phyloP scores from a whole-genome alignment of 2,329 filamentous ascomycete species.

The Sarocladium kiliense region DNA sequence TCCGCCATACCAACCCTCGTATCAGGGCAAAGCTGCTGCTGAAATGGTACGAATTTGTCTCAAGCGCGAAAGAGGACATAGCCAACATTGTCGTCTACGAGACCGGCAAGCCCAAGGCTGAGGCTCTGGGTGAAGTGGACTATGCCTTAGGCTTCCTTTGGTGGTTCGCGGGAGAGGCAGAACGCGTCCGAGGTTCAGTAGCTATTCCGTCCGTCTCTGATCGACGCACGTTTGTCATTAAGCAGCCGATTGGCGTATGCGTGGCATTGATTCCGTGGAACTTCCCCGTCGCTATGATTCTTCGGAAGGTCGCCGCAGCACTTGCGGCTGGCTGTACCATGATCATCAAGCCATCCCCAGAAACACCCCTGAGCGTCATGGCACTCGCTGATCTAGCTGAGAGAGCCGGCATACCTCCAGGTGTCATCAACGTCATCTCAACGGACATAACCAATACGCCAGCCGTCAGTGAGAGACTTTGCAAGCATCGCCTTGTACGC shows the following conservation, averaged over 20 bases:
- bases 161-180: slow-evolving; percentile 52
- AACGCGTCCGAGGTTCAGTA: slow-evolving; percentile 52
- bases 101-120: slow-evolving; percentile 51
- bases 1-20: slow-evolving; percentile 31
- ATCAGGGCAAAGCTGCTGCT: slow-evolving; percentile 28
- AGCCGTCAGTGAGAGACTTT: slow-evolving; percentile 38
- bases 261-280: slow-evolving; percentile 45
- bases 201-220: slow-evolving; percentile 55
- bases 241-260: slow-evolving; percentile 36
- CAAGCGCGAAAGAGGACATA: slow-evolving; percentile 28
- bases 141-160: slow-evolving; percentile 48
- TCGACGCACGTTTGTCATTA: slow-evolving; percentile 64
- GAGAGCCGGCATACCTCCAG: slow-evolving; percentile 69
- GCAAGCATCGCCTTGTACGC: slow-evolving; percentile 36
- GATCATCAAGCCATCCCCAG: slow-evolving; percentile 68
- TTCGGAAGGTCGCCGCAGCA: slow-evolving; percentile 43
- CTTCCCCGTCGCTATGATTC: slow-evolving; percentile 50
- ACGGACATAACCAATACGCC: slow-evolving; percentile 34
- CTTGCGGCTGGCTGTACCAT: slow-evolving; percentile 73
- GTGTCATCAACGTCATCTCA: slow-evolving; percentile 54
- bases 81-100: slow-evolving; percentile 37
- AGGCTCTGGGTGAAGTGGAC: slow-evolving; percentile 50
- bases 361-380: slow-evolving; percentile 68
- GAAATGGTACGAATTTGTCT: slow-evolving; percentile 32
- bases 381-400: slow-evolving; percentile 63